These are phyloP conservation scores for Boeremia exigua DNA, from an alignment of 2,329 filamentous ascomycete genomes.

Conservation along the genomic window DNA sequence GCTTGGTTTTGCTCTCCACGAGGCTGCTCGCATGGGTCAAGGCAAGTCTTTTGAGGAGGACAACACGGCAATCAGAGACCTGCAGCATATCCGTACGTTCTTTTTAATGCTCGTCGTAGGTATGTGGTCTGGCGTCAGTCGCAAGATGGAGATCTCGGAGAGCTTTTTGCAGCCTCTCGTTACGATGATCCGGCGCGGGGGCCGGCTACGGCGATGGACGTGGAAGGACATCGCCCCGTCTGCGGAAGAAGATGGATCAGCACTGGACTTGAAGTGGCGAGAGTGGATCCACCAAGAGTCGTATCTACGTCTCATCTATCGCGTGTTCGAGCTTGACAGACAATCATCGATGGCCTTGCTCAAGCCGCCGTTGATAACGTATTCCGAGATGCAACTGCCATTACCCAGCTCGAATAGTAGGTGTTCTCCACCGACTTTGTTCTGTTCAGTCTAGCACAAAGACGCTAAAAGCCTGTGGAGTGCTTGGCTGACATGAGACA, in stretches of 20 bases:
- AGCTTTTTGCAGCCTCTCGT: conserved; percentile 62
- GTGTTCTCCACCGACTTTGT: not conserved
- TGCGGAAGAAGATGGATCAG: conserved; percentile 62
- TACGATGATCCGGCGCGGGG: conserved; percentile 63
- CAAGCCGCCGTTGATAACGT: conserved; percentile 70
- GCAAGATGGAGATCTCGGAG: conserved; percentile 66
- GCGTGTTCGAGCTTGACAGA: conserved; percentile 69
- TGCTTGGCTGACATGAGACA: not conserved
- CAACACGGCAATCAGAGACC: conserved; percentile 58
- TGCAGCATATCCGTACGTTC: conserved; percentile 60
- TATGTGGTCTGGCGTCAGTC: conserved; percentile 65
- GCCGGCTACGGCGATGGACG: conserved; percentile 63
- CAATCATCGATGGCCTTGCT: conserved; percentile 72
- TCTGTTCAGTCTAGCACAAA: not conserved
- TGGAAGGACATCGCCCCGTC: conserved; percentile 60
- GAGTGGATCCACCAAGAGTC: conserved; percentile 69
- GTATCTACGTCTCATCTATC: conserved; percentile 72
- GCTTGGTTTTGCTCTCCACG: conserved; percentile 62
- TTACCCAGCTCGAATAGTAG: conserved; percentile 64
- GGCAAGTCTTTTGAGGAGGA: conserved; percentile 55
- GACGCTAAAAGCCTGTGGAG: not conserved
- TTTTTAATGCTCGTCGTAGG: conserved; percentile 60
- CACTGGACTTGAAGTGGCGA: conserved; percentile 69
- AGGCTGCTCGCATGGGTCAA: conserved; percentile 52
- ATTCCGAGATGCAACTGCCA: conserved; percentile 70